Evolutionary conservation across 495 filamentous ascomycete species (phyloP), one percentile per base, ranked within the genome.

Genomic region (Amniculicola lignicola): DNA sequence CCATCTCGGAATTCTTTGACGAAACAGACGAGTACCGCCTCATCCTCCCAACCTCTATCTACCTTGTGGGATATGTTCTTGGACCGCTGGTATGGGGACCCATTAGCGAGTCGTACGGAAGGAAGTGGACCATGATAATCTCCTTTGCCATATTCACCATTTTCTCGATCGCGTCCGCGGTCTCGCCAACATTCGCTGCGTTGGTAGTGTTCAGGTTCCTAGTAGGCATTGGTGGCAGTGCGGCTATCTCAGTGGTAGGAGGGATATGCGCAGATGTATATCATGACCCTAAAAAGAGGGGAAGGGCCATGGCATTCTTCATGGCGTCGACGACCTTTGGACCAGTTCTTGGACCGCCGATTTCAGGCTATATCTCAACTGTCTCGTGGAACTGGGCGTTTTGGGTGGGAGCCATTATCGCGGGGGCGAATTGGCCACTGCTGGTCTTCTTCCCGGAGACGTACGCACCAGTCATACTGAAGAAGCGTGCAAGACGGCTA

Each of bases 191-290:
- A 37, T 91, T 83, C 79, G 63, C 80, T 0, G 69, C 75, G 0
- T 75, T 91, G 15, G 73, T 90, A 2, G 67, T 89, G 4, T 88
- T 93, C 60, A 77, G 88, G 1, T 71, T 84, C 0, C 67, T 90
- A 6, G 77, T 76, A 15, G 87, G 88, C 6, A 72, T 82, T 1
- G 80, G 74, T 63, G 87, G 82, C 7, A 81, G 80, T 25, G 79
- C 79, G 14, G 85, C 87, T 0, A 84, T 90, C 45, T 79, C 83
- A 3, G 77, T 90, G 6, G 78, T 87, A 14, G 82, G 85, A 0
- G 88, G 88, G 7, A 72, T 89, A 2, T 87, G 85, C 64, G 86
- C 88, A 0, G 88, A 93, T 70, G 74, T 89, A 5, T 85, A 80
- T 58, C 73, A 73, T 18, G 75, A 83, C 60, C 77, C 82, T 0